Conservation (phyloP, 2,329 filamentous ascomycete species). For the Penicillium brevicompactum region DNA sequence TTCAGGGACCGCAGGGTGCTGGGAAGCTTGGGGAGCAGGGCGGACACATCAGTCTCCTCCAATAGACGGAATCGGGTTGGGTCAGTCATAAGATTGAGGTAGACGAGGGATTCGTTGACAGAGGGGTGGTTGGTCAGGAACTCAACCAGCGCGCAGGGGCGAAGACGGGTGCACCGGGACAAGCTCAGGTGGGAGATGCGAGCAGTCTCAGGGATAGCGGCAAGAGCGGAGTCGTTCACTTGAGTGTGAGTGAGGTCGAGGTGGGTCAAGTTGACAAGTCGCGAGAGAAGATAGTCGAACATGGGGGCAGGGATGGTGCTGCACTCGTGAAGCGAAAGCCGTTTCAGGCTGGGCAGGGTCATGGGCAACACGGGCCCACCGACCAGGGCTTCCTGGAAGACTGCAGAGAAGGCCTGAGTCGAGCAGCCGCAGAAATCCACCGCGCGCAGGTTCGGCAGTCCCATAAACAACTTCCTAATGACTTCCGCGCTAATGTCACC, state of each 20-base stretch:
- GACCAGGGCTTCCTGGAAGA: conserved; percentile 61
- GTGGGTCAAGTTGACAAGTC: conserved; percentile 70
- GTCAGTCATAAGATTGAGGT: conserved; percentile 73
- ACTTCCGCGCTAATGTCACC: conserved; percentile 71
- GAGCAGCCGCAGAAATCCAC: conserved; percentile 79
- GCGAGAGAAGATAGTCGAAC: conserved; percentile 72
- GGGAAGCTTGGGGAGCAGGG: conserved; percentile 67
- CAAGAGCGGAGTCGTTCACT: conserved; percentile 70
- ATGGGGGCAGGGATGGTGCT: conserved; percentile 67
- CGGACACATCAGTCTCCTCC: conserved; percentile 64
- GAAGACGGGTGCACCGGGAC: conserved; percentile 72
- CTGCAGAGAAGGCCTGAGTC: conserved; percentile 65
- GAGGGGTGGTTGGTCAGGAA: conserved; percentile 74
- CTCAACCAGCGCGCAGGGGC: conserved; percentile 66
- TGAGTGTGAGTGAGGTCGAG: conserved; percentile 78
- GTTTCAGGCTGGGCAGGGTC: conserved; percentile 60
- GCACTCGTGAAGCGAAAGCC: conserved; percentile 78
- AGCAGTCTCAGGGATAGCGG: conserved; percentile 71
- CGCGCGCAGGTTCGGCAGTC: conserved; percentile 64
- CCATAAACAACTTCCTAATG: conserved; percentile 69
- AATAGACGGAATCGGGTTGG: conserved; percentile 72
- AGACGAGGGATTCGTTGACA: conserved; percentile 64
- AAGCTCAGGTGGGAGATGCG: conserved; percentile 76
- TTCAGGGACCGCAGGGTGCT: conserved; percentile 71
- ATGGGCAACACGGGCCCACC: conserved; percentile 51